phyloP scores from a whole-genome alignment of 441 rosid species.

The Viola pubescens region DNA sequence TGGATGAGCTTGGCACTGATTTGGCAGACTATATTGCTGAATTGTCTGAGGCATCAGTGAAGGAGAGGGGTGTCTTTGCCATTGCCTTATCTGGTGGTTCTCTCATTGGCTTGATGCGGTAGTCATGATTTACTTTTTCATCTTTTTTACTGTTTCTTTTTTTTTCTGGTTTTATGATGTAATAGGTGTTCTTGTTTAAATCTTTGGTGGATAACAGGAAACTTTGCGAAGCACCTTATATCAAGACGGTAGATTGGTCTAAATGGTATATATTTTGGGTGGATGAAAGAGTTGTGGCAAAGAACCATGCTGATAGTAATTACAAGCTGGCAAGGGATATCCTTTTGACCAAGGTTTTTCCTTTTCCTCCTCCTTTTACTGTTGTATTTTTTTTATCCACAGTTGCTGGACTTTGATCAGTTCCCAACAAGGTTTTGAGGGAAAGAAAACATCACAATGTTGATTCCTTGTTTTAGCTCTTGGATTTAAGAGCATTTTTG shows the following conservation, averaged over 20 bases:
- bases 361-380: not conserved
- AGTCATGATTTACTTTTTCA: slow-evolving; percentile 24
- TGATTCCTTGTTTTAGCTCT: not conserved
- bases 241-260: slow-evolving; percentile 81
- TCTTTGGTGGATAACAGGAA: slow-evolving; percentile 47
- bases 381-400: not conserved
- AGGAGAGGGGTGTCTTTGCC: slow-evolving; percentile 75
- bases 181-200: slow-evolving; percentile 17
- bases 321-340: slow-evolving; percentile 76
- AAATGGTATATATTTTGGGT: slow-evolving; percentile 88
- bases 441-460: not conserved
- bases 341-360: slow-evolving; percentile 63
- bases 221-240: slow-evolving; percentile 71
- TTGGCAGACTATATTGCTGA: slow-evolving; percentile 82
- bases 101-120: slow-evolving; percentile 73
- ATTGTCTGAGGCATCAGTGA: slow-evolving; percentile 75
- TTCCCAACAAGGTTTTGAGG: slow-evolving; percentile 1
- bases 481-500: not conserved
- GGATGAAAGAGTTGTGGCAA: slow-evolving; percentile 77
- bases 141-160: slow-evolving; percentile 10
- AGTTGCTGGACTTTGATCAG: not conserved
- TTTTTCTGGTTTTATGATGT: slow-evolving; percentile 15
- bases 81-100: slow-evolving; percentile 86
- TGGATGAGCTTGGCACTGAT: slow-evolving; percentile 64
- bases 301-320: slow-evolving; percentile 73